A percentile compares a stretch with the other conserved stretches of the same genome.
Evolutionary conservation across 768 basidiomycete species (phyloP).

Genomic region (Gloeopeniophorella convolvens): DNA sequence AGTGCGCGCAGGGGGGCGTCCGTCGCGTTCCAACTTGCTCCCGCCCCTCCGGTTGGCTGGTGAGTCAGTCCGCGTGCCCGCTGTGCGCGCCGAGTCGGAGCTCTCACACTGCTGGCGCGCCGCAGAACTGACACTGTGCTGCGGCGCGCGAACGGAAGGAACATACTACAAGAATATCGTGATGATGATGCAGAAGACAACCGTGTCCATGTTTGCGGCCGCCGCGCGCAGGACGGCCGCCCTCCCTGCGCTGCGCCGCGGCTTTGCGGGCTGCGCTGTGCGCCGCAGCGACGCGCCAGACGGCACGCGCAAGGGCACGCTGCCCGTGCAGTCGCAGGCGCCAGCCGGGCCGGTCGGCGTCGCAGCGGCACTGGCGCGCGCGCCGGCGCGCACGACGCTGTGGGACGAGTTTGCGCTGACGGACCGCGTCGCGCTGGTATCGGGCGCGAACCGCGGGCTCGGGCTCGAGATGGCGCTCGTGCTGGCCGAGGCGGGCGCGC

Average conservation of each 20-base stretch:
- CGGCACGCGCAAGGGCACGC: background rate
- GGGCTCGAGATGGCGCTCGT: slow-evolving; percentile 82
- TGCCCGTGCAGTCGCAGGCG: slow-evolving; percentile 30
- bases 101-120: no score
- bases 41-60: no score
- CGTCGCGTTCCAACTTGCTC: no score
- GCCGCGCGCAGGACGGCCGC: no score
- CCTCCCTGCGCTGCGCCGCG: slow-evolving; percentile 1
- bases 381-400: slow-evolving; percentile 39
- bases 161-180: no score
- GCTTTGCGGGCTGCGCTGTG: slow-evolving; percentile 1
- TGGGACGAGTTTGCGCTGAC: slow-evolving; percentile 53
- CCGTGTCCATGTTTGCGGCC: no score
- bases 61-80: no score
- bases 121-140: no score
- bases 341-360: slow-evolving; percentile 59
- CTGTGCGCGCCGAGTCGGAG: no score
- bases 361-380: slow-evolving; percentile 45
- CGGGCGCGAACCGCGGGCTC: slow-evolving; percentile 44
- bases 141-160: no score
- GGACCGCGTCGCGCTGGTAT: slow-evolving; percentile 44
- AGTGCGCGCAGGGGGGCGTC: no score
- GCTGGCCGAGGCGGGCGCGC: slow-evolving; percentile 65
- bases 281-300: background rate
- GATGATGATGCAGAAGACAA: no score